Evolutionary conservation across 768 basidiomycete species (phyloP).

Genomic region (Steccherinum ochraceum): DNA sequence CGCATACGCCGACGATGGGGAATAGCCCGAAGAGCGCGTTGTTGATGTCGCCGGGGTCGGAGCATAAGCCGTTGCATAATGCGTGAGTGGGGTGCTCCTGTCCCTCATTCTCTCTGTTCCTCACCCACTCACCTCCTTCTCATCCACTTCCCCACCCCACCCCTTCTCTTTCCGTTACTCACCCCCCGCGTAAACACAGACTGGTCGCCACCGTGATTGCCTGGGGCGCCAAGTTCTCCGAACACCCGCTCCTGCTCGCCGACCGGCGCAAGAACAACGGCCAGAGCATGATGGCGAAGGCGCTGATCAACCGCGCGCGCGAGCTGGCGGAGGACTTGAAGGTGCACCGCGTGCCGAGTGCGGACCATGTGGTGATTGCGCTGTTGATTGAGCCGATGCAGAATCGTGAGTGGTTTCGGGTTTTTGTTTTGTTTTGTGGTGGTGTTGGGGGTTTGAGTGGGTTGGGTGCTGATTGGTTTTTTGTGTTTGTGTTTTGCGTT

Average conservation of each 20-base stretch:
- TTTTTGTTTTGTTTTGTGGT: slow-evolving; percentile 2
- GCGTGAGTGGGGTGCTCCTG: slow-evolving; percentile 23
- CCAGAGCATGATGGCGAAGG: slow-evolving; percentile 73
- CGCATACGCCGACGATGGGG: slow-evolving; percentile 12
- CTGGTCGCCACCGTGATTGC: slow-evolving; percentile 83
- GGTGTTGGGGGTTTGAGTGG: too few species aligned
- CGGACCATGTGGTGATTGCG: slow-evolving; percentile 78
- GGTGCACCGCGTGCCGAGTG: slow-evolving; percentile 72
- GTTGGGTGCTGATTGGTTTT: slow-evolving; percentile 2
- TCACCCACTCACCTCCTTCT: slow-evolving; percentile 2
- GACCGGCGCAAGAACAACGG: slow-evolving; percentile 62
- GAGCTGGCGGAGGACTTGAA: slow-evolving; percentile 85
- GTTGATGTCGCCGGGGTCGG: neutral
- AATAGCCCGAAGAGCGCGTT: slow-evolving; percentile 8
- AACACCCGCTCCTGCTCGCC: slow-evolving; percentile 75
- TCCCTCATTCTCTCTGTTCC: neutral
- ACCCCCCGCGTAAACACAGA: slow-evolving; percentile 48
- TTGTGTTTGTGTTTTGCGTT: neutral
- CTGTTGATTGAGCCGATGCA: slow-evolving; percentile 80
- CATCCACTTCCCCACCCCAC: slow-evolving; percentile 1
- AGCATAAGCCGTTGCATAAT: slow-evolving; percentile 19
- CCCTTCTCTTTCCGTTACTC: slow-evolving; percentile 31
- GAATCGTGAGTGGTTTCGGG: slow-evolving; percentile 64
- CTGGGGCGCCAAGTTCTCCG: slow-evolving; percentile 92
- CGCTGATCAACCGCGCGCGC: slow-evolving; percentile 73